Conservation (phyloP, 345 rosid species). For the Nephelium lappaceum region DNA sequence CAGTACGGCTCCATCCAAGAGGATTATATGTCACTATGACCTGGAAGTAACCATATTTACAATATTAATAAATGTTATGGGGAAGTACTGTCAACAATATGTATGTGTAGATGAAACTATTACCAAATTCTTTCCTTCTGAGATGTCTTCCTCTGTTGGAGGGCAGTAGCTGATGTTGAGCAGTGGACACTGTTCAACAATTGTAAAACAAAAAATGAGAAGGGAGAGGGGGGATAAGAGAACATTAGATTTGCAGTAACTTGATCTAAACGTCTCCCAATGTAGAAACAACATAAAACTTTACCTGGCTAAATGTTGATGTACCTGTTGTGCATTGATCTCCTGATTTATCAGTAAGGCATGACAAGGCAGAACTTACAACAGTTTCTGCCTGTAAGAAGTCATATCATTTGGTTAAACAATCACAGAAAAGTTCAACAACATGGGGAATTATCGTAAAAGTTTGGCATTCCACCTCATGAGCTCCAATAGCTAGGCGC, state of each 20-base stretch:
- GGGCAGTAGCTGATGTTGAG: constrained; percentile 90
- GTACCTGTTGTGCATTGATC: constrained; percentile 44
- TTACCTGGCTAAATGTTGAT: constrained; percentile 57
- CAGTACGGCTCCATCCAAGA: constrained; percentile 84
- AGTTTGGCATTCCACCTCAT: constrained; percentile 47
- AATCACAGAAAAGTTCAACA: not conserved
- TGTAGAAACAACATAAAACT: not conserved
- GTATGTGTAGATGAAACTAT: not conserved
- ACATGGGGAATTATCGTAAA: not conserved
- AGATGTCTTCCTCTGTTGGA: constrained; percentile 56
- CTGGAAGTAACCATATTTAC: constrained; percentile 42
- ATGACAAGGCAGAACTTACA: constrained; percentile 59
- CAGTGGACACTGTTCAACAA: constrained; percentile 61
- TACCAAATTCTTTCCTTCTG: constrained; percentile 67
- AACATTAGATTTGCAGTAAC: no score
- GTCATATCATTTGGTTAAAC: constrained; percentile 22
- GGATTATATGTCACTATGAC: constrained; percentile 83
- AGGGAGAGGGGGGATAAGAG: no score
- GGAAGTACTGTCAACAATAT: not conserved
- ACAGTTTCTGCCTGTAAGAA: constrained; percentile 59
- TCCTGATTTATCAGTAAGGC: constrained; percentile 47
- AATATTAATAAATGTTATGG: constrained; percentile 14
- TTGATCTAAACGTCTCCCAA: no score
- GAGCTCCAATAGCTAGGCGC: constrained; percentile 67
- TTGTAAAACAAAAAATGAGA: not conserved